Evolutionary conservation across 169 alveolate species (phyloP).

Genomic region (Babesia ovata): DNA sequence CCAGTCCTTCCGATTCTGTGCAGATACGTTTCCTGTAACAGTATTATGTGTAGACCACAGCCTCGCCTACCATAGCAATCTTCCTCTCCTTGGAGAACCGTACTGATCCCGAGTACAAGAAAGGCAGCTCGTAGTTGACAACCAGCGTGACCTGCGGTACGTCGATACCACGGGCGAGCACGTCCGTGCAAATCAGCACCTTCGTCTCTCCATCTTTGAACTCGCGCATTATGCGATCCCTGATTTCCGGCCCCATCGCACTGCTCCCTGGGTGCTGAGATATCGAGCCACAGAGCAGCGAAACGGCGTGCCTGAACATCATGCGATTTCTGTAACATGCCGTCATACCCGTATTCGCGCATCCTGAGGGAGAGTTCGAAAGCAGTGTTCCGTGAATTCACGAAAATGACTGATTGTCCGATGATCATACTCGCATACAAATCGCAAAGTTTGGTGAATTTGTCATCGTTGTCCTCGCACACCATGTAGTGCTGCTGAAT

Average conservation of each 20-base stretch:
- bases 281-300: slow-evolving; percentile 84
- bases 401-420: slow-evolving; percentile 96
- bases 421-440: slow-evolving; percentile 93
- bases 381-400: slow-evolving; percentile 93
- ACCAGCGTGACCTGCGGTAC: slow-evolving; percentile 95
- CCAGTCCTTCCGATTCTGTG: slow-evolving; percentile 99
- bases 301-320: slow-evolving; percentile 74
- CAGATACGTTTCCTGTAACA: slow-evolving; percentile 87
- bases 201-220: slow-evolving; percentile 94
- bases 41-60: not conserved
- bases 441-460: slow-evolving; percentile 89
- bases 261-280: slow-evolving; percentile 40
- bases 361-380: slow-evolving; percentile 88
- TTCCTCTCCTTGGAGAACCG: slow-evolving; percentile 15
- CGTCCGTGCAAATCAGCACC: slow-evolving; percentile 96
- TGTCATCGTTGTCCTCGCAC: slow-evolving; percentile 90
- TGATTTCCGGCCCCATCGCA: slow-evolving; percentile 90
- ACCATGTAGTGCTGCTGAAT: slow-evolving; percentile 91
- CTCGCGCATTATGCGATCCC: slow-evolving; percentile 94
- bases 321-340: slow-evolving; percentile 35
- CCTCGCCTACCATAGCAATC: slow-evolving; percentile 47
- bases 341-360: slow-evolving; percentile 80
- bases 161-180: slow-evolving; percentile 97
- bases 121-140: slow-evolving; percentile 93
- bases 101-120: slow-evolving; percentile 71